phyloP scores from a whole-genome alignment of 2,329 filamentous ascomycete genomes.

The Zymoseptoria passerinii region DNA sequence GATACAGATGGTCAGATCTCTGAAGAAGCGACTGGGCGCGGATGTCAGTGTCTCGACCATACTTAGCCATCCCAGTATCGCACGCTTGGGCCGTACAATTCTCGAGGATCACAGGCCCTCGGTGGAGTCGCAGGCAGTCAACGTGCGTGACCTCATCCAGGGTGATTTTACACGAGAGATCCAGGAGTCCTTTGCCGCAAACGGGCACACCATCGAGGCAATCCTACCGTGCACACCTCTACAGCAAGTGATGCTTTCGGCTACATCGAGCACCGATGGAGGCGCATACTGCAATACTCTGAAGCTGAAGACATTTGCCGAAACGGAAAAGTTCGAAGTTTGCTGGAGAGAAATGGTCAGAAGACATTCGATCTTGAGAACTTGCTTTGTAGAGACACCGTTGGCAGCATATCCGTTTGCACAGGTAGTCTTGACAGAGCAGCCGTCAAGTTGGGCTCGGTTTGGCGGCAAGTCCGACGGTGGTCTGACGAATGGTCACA shows the following conservation, averaged over 20 bases:
- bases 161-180: slow-evolving; percentile 6
- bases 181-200: not conserved
- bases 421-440: slow-evolving; percentile 57
- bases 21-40: slow-evolving; percentile 44
- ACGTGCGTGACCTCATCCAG: slow-evolving; percentile 1
- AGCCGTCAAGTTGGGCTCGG: slow-evolving; percentile 36
- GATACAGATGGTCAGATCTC: slow-evolving; percentile 55
- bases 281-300: slow-evolving; percentile 66
- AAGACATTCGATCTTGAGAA: slow-evolving; percentile 70
- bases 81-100: slow-evolving; percentile 40
- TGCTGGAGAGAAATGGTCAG: slow-evolving; percentile 56
- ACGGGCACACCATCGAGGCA: slow-evolving; percentile 35
- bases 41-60: slow-evolving; percentile 60
- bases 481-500: not conserved
- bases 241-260: slow-evolving; percentile 78
- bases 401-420: slow-evolving; percentile 55
- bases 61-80: slow-evolving; percentile 57
- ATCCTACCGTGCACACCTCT: slow-evolving; percentile 77
- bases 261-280: slow-evolving; percentile 36
- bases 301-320: slow-evolving; percentile 50
- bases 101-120: not conserved
- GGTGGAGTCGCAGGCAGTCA: slow-evolving; percentile 2
- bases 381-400: slow-evolving; percentile 62
- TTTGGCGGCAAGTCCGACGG: not conserved
- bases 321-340: slow-evolving; percentile 43